Evolutionary conservation across 2,329 filamentous ascomycete genomes (phyloP), one percentile per base, ranked within the genome.

Genomic region (Thielaviopsis populi): DNA sequence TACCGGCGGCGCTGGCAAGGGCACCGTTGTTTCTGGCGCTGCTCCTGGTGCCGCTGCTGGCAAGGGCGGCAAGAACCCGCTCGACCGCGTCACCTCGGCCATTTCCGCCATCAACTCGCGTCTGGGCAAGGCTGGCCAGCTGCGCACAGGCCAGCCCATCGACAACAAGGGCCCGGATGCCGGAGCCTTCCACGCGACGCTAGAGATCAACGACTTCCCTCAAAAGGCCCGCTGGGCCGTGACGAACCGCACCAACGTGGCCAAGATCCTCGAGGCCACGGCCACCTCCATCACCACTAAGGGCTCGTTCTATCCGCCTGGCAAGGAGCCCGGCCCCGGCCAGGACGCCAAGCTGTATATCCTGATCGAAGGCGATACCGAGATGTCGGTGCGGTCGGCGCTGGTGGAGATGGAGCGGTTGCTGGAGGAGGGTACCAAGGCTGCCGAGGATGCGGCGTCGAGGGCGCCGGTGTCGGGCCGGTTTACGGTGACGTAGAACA

Each of bases 131-230:
- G 89, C 90, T 41, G 91, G 91, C 42, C 88, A 94, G 72, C 86
- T 96, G 70, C 87, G 94, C 66, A 87, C 89, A 3, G 94, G 94
- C 15, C 91, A 95, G 67, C 91, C 94, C 7, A 95, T 96, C 72
- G 94, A 99, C 77, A 99, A 99, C 77, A 96, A 96, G 75, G 94
- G 94, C 0, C 94, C 94, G 0, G 94, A 99, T 74, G 94, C 94
- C 2, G 94, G 94, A 61, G 91, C 91, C 0, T 99, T 91, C 80
- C 94, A 99, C 73, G 91, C 94, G 17, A 97, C 92, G 3, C 80
- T 99, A 67, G 94, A 97, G 75, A 99, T 99, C 82, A 99, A 99
- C 75, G 94, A 99, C 75, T 97, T 97, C 75, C 94, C 94, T 41
- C 94, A 99, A 74, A 97, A 96, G 79, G 94, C 94, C 68, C 84